Percentiles rank a stretch among this genome's conserved stretches.
phyloP scores from a whole-genome alignment of 768 basidiomycete species.

The Kockovaella imperatae region DNA sequence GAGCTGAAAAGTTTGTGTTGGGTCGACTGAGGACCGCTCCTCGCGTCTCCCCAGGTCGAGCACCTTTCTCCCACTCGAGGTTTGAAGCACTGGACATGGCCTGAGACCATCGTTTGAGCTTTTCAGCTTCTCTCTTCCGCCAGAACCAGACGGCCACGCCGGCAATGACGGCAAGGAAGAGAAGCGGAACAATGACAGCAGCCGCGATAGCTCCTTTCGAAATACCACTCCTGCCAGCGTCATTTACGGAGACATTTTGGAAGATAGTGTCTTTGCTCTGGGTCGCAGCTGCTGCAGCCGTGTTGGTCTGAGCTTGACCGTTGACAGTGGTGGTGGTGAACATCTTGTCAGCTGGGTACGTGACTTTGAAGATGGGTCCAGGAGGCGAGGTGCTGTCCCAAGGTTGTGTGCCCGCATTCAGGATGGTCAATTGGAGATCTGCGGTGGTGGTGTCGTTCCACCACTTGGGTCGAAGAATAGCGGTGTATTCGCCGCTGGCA shows the following conservation, averaged over 20 bases:
- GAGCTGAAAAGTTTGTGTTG: conserved; percentile 15
- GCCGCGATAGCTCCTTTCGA: conserved; percentile 41
- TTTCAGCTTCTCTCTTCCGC: conserved; percentile 36
- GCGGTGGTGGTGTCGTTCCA: conserved; percentile 44
- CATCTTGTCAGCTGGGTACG: conserved; percentile 32
- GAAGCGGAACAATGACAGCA: conserved; percentile 41
- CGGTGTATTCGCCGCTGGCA: conserved; percentile 30
- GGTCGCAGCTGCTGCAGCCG: conserved; percentile 31
- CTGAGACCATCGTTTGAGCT: conserved; percentile 42
- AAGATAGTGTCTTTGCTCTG: conserved; percentile 35
- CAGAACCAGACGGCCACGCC: conserved; percentile 40
- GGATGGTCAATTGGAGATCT: conserved; percentile 40
- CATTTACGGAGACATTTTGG: conserved; percentile 27
- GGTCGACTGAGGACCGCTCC: conserved; percentile 32
- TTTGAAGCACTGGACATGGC: conserved; percentile 38
- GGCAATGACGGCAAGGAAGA: conserved; percentile 27
- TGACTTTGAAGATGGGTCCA: conserved; percentile 43
- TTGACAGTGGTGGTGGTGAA: conserved; percentile 28
- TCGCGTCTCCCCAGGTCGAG: conserved; percentile 27
- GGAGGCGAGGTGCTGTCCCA: conserved; percentile 33
- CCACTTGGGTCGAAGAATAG: conserved; percentile 42
- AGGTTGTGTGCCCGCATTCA: conserved; percentile 25
- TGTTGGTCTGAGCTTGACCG: conserved; percentile 26
- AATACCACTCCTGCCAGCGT: conserved; percentile 21
- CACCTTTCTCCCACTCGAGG: conserved; percentile 43